Base-by-base conservation (phyloP, 73 alveolate species). In the Paramecium caudatum region DNA sequence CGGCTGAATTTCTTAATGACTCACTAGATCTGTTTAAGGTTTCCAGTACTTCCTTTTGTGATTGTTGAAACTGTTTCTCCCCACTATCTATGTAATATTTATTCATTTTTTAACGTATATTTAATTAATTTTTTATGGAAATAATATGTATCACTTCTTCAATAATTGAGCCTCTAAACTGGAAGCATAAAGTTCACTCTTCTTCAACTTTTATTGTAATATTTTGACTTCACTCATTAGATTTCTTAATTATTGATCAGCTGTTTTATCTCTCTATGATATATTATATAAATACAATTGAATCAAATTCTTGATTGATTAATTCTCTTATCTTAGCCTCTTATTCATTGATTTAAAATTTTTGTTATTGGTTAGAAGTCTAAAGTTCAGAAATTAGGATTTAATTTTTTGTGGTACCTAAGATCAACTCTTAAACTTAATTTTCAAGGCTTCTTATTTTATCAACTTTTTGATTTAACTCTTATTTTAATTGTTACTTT, bases 21-120 rank as follows among this genome's bases (percentile, higher is more conserved):
- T 36, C 49, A n/a, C 34, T 49, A 25, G 83, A 65, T 12, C 83
- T 65, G 32, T 65, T 65, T 65, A 65, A 33, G 16, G 30, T 7
- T 65, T 36, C 34, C 32, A 65, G 39, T 6, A 36, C 83, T 33
- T 65, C 49, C n/a, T 33, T 5, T 27, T 55, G 23, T 6, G 80
- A 55, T 55, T 55, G 30, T 27, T 55, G 30, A 6, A 55, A 55
- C 30, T 55, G 49, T 15, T 65, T 65, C 39, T 65, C 83, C 10
- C 83, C 83, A 65, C 55, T 65, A 36, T 65, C 83, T 3, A 65
- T 65, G 8, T 65, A 65, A 43, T 65, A 65, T 65, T 65, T 36
- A 30, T 65, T 65, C 83, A 65, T 36, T 3, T 65, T 65, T 65
- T 65, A 65, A 65, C 83, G 83, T 25, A 65, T 65, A 65, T 32